phyloP scores from a whole-genome alignment of 1,284 basidiomycete species.

The Gymnopus androsaceus region DNA sequence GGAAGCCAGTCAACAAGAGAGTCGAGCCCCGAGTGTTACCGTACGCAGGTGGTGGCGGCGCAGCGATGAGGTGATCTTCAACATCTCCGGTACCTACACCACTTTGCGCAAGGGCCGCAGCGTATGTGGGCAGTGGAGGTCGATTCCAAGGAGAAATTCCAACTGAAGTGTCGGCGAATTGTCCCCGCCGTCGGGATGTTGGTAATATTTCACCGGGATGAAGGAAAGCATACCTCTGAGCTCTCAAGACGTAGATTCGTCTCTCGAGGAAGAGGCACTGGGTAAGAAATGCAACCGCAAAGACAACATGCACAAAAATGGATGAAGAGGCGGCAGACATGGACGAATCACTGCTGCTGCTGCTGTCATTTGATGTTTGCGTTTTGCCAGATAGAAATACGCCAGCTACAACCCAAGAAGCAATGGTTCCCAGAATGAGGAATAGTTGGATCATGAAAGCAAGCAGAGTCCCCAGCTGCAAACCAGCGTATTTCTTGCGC shows the following conservation, averaged over 20 bases:
- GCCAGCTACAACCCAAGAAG: slow-evolving; percentile 55
- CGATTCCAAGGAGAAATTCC: slow-evolving; percentile 69
- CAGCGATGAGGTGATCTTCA: slow-evolving; percentile 66
- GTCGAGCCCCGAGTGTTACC: slow-evolving; percentile 71
- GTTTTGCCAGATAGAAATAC: slow-evolving; percentile 15
- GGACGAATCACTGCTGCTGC: slow-evolving; percentile 4
- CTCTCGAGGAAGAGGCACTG: slow-evolving; percentile 68
- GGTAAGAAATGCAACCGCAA: slow-evolving; percentile 45
- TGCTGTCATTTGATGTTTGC: slow-evolving; percentile 4
- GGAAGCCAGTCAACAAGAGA: slow-evolving; percentile 57
- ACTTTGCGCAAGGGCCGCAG: slow-evolving; percentile 65
- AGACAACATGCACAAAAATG: slow-evolving; percentile 63
- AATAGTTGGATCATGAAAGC: slow-evolving; percentile 44
- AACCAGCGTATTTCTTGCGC: slow-evolving; percentile 45
- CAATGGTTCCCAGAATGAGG: slow-evolving; percentile 50
- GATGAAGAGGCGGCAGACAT: slow-evolving; percentile 29
- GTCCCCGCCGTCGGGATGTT: slow-evolving; percentile 34
- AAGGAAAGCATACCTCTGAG: slow-evolving; percentile 58
- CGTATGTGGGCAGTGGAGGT: slow-evolving; percentile 69
- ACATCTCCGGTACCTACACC: slow-evolving; percentile 74
- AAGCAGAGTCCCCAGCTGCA: slow-evolving; percentile 49
- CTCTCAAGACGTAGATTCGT: slow-evolving; percentile 59
- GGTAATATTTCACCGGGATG: slow-evolving; percentile 62
- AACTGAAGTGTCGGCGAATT: slow-evolving; percentile 36
- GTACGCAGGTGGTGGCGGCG: slow-evolving; percentile 69